phyloP scores from a whole-genome alignment of 2,329 filamentous ascomycete genomes.

The Gyromitra esculenta region DNA sequence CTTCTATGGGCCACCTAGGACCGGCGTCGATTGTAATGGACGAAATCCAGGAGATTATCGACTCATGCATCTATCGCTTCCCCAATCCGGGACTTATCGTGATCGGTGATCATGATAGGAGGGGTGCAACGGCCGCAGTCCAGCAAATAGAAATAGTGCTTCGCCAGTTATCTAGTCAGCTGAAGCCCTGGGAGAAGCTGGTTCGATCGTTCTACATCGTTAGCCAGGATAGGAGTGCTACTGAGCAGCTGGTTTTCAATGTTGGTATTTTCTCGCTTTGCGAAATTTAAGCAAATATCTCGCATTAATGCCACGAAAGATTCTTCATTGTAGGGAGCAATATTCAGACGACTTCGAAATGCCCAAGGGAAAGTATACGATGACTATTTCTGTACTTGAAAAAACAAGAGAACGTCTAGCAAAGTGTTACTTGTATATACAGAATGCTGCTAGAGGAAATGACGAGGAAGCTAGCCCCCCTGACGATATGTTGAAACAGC shows the following conservation, averaged over 20 bases:
- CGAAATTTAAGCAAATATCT: too few species aligned
- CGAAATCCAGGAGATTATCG: neutral
- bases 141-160: constrained; percentile 17
- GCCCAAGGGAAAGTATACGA: constrained; percentile 17
- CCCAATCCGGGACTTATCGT: neutral
- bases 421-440: constrained; percentile 17
- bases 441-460: neutral
- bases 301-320: constrained; percentile 10
- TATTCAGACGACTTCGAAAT: constrained; percentile 27
- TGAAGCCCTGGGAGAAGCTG: constrained; percentile 16
- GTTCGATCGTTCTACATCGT: constrained; percentile 16
- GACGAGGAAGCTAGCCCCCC: neutral
- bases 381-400: neutral
- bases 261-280: constrained; percentile 11
- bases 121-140: neutral
- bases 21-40: neutral
- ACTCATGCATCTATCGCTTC: neutral
- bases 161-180: constrained; percentile 3
- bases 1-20: neutral
- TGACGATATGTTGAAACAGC: neutral
- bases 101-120: too few species aligned
- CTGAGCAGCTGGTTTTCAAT: constrained; percentile 22
- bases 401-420: constrained; percentile 16
- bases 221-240: neutral
- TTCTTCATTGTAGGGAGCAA: constrained; percentile 26